Evolutionary conservation across 495 filamentous ascomycete species (phyloP).

Genomic region (Neurospora tetraspora): DNA sequence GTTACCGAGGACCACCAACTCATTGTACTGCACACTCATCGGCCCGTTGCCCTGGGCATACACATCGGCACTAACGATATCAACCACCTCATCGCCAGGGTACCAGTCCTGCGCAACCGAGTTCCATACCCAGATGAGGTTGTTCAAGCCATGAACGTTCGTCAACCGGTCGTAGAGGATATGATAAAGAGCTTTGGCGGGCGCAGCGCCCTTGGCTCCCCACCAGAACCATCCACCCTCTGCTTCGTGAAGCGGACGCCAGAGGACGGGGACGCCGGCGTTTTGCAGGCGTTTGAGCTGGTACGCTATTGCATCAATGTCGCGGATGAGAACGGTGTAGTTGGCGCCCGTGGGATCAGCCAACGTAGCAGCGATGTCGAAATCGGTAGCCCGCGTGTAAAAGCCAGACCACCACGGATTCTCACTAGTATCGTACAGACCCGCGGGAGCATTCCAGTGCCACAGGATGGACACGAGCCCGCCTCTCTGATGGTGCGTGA

Average conservation of each 20-base stretch:
- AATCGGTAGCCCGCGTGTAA: constrained; percentile 37
- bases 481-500: constrained; percentile 27
- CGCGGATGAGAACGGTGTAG: constrained; percentile 36
- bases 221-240: constrained; percentile 46
- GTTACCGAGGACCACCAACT: constrained; percentile 28
- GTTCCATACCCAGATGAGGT: constrained; percentile 43
- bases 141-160: constrained; percentile 30
- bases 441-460: constrained; percentile 35
- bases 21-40: constrained; percentile 32
- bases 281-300: constrained; percentile 31
- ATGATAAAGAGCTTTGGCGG: constrained; percentile 31
- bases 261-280: constrained; percentile 34
- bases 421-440: constrained; percentile 29
- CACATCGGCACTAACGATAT: constrained; percentile 29
- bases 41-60: constrained; percentile 29
- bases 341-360: constrained; percentile 26
- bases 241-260: constrained; percentile 38
- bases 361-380: constrained; percentile 31
- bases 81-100: constrained; percentile 32
- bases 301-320: constrained; percentile 40
- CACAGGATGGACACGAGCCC: constrained; percentile 38
- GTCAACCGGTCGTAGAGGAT: constrained; percentile 35
- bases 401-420: constrained; percentile 39
- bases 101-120: constrained; percentile 36
- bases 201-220: constrained; percentile 37